These are phyloP conservation scores for Gliomastix tumulicola DNA, from an alignment of 2,329 filamentous ascomycete genomes.

Conservation along the genomic window DNA sequence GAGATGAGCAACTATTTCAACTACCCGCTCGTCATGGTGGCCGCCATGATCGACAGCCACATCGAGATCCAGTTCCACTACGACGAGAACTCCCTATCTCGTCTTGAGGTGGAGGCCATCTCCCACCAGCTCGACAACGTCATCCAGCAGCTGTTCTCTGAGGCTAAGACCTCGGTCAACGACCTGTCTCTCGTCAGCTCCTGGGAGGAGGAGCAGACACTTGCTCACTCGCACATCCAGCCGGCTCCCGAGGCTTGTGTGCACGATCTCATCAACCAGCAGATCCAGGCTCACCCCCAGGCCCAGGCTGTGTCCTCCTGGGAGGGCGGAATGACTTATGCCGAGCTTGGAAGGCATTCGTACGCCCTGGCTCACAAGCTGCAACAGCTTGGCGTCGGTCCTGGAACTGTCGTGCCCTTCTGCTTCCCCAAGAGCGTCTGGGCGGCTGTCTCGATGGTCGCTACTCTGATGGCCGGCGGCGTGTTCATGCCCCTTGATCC, in stretches of 20 bases:
- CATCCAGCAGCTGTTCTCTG: background rate
- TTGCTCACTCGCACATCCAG: background rate
- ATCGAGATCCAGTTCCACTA: constrained; percentile 1
- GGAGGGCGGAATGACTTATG: constrained; percentile 26
- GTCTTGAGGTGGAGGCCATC: background rate
- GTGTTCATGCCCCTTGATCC: constrained; percentile 39
- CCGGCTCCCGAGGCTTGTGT: background rate
- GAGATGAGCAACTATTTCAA: constrained; percentile 14
- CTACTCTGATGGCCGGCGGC: constrained; percentile 38
- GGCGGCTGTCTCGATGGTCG: constrained; percentile 35
- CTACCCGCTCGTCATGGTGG: constrained; percentile 1
- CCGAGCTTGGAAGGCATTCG: constrained; percentile 32
- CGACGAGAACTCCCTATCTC: background rate
- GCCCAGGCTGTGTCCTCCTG: background rate
- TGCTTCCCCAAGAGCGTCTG: constrained; percentile 42
- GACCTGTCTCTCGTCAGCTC: background rate
- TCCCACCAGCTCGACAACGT: background rate
- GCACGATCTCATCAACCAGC: background rate
- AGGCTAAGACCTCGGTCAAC: background rate
- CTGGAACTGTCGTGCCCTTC: constrained; percentile 33
- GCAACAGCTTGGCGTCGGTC: constrained; percentile 19
- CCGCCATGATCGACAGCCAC: background rate
- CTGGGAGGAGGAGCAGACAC: background rate
- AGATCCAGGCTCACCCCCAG: background rate
- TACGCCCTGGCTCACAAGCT: constrained; percentile 31